Percentiles rank a stretch among this genome's conserved stretches.
phyloP scores from a whole-genome alignment of 306 rosid genomes.

The Begonia fuchsioides region DNA sequence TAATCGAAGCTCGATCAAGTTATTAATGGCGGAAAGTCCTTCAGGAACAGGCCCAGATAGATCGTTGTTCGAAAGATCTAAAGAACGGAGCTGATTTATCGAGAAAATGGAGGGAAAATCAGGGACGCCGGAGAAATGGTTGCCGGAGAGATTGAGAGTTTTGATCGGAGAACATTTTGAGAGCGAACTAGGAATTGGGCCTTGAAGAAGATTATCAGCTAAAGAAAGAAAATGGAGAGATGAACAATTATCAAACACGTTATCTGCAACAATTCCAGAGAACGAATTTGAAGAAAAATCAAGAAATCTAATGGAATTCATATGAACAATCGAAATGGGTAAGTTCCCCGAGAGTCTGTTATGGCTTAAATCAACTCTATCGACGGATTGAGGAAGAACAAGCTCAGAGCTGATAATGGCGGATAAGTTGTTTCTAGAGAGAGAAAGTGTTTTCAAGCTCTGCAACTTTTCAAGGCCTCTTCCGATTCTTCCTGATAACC shows the following conservation, averaged over 20 bases:
- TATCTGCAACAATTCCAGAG: slow-evolving; percentile 35
- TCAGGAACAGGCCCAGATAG: slow-evolving; percentile 40
- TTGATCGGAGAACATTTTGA: slow-evolving; percentile 41
- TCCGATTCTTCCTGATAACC: slow-evolving; percentile 53
- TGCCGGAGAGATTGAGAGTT: slow-evolving; percentile 45
- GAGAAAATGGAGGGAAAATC: slow-evolving; percentile 52
- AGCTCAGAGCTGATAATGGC: slow-evolving; percentile 12
- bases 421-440: slow-evolving; percentile 43
- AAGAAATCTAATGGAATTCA: slow-evolving; percentile 37
- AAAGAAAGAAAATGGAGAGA: slow-evolving; percentile 45
- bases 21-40: slow-evolving; percentile 42
- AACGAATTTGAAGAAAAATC: slow-evolving; percentile 57
- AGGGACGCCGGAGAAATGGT: slow-evolving; percentile 38
- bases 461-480: slow-evolving; percentile 67
- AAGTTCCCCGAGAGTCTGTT: slow-evolving; percentile 47
- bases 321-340: slow-evolving; percentile 26
- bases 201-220: slow-evolving; percentile 49
- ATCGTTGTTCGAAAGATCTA: slow-evolving; percentile 70
- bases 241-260: slow-evolving; percentile 23
- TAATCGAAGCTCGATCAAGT: slow-evolving; percentile 41
- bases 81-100: slow-evolving; percentile 39
- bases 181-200: slow-evolving; percentile 44
- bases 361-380: slow-evolving; percentile 49
- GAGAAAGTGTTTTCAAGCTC: slow-evolving; percentile 42
- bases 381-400: slow-evolving; percentile 31